These are phyloP conservation scores for Cladosporium phlei DNA, from an alignment of 2,329 filamentous ascomycete genomes.

Conservation along the genomic window DNA sequence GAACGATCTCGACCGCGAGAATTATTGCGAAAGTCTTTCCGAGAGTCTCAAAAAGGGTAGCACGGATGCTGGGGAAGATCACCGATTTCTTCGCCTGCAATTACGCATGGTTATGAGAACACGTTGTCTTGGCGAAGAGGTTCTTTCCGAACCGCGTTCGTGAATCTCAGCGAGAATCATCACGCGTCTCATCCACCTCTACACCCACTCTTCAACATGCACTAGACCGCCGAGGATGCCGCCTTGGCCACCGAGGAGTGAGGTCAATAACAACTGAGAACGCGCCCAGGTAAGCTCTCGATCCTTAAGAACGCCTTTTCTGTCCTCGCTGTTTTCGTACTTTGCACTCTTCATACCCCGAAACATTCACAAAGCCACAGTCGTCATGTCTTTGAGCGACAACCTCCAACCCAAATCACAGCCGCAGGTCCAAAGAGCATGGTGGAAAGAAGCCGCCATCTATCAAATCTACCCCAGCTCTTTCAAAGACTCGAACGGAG, in stretches of 20 bases:
- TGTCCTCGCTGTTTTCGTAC: too few relatives aligned
- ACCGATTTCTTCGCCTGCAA: neutral
- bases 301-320: too few relatives aligned
- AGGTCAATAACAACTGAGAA: too few relatives aligned
- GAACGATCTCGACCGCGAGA: neutral
- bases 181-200: neutral
- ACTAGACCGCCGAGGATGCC: neutral
- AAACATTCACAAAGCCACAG: too few relatives aligned
- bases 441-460: conserved; percentile 38
- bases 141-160: neutral
- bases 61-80: too few relatives aligned
- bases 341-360: too few relatives aligned
- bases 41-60: neutral
- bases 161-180: conserved; percentile 5
- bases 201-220: too few relatives aligned
- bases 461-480: conserved; percentile 40
- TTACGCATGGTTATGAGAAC: neutral
- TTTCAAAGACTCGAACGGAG: conserved; percentile 49
- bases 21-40: conserved; percentile 3
- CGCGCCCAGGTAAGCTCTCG: too few relatives aligned
- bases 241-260: neutral
- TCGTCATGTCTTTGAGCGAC: neutral
- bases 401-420: neutral
- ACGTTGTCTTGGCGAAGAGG: neutral
- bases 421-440: conserved; percentile 14